Evolutionary conservation across 1,139 yeast genomes (phyloP), one percentile per base, ranked within the genome.

Genomic region (Geotrichum phurueaensis): DNA sequence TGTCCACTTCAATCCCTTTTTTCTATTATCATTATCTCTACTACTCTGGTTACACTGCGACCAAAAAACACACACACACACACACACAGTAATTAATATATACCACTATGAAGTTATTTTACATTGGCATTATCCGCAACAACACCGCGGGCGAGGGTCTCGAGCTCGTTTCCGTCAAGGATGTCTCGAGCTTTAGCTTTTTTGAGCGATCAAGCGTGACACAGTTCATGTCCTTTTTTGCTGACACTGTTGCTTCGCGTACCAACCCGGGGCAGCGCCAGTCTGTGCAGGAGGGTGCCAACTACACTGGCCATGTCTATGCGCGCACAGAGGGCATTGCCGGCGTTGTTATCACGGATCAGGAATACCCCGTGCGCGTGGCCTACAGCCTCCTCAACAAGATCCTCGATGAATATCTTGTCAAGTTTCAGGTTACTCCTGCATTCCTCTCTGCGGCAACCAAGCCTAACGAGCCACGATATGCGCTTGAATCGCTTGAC

Each of bases 361-460:
- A 88, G 73, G 97, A 94, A 68, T 94, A 94, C 75, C 99, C 99
- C 1, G 92, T 89, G 23, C 83, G 99, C 72, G 98, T 97, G n/a
- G 99, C 97, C 0, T 94, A 90, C 76, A 87, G 97, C 2, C 79
- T 94, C 65, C 82, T 94, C 70, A 94, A 92, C 81, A 94, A 91
- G 78, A 79, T 94, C 25, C 80, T 91, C 69, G 99, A 94, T 69
- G 98, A 94, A 74, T 94, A 90, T 75, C 78, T 92, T 63, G 81
- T 92, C 31, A 84, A 87, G 65, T 95, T 89, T 74, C 96, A 97
- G 7, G 81, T 84, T 57, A 73, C 75, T 39, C 84, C 86, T 65
- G 23, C 48, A 7, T 20, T 36, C 18, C 92, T 97, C 96, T 75
- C 75, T 59, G 73, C 76, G 59, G 78, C 84, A 25, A 73, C 81